phyloP scores from a whole-genome alignment of 371 early-diverging fungal genomes.

The Mortierella sp. region DNA sequence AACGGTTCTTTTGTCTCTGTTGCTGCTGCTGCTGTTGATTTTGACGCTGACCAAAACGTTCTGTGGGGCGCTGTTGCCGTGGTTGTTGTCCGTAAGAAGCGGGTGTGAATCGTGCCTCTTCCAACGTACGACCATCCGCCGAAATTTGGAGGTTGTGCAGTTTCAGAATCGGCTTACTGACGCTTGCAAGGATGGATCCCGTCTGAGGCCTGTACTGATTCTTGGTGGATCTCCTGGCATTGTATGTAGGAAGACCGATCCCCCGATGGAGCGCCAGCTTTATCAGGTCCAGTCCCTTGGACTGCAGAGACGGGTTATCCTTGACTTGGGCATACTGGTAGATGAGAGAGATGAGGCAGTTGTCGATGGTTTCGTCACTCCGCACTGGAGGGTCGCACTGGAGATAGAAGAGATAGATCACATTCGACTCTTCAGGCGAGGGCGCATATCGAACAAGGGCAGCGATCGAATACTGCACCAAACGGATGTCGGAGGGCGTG shows the following conservation, averaged over 20 bases:
- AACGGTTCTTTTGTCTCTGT: too few species aligned
- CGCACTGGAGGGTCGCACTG: slow-evolving; percentile 34
- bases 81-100: not conserved
- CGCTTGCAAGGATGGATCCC: slow-evolving; percentile 19
- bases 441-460: slow-evolving; percentile 55
- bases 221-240: not conserved
- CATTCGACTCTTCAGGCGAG: slow-evolving; percentile 25
- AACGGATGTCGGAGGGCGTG: slow-evolving; percentile 3
- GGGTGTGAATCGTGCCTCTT: too few species aligned
- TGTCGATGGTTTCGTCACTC: slow-evolving; percentile 40
- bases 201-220: not conserved
- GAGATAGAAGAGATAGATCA: slow-evolving; percentile 39
- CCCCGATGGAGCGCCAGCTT: slow-evolving; percentile 43
- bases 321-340: slow-evolving; percentile 29
- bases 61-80: not conserved
- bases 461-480: slow-evolving; percentile 15
- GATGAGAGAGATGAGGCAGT: slow-evolving; percentile 43
- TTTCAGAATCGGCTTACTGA: slow-evolving; percentile 32
- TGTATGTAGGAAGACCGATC: slow-evolving; percentile 28
- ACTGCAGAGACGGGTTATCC: slow-evolving; percentile 9
- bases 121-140: slow-evolving; percentile 23
- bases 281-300: slow-evolving; percentile 42
- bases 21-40: slow-evolving; percentile 7
- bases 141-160: slow-evolving; percentile 21
- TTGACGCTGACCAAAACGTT: not conserved